phyloP scores from a whole-genome alignment of 768 basidiomycete species.

The Lactifluus volemus region DNA sequence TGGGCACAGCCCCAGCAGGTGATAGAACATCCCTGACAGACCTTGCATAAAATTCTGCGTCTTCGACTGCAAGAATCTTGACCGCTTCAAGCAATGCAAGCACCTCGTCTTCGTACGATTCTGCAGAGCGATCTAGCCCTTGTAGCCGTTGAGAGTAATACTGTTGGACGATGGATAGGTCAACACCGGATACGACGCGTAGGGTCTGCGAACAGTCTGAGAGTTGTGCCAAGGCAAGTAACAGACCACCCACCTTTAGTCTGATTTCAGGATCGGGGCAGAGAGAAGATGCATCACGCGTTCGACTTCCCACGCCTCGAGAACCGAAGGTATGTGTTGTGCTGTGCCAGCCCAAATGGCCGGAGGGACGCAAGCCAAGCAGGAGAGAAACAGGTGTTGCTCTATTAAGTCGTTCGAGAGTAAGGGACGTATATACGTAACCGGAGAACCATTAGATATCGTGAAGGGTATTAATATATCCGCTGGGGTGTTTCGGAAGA shows the following conservation, averaged over 20 bases:
- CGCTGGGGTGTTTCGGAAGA: slow-evolving; percentile 10
- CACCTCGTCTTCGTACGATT: slow-evolving; percentile 34
- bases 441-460: slow-evolving; percentile 21
- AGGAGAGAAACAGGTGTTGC: slow-evolving; percentile 56
- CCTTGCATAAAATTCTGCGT: slow-evolving; percentile 52
- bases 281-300: slow-evolving; percentile 60
- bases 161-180: slow-evolving; percentile 46
- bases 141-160: slow-evolving; percentile 42
- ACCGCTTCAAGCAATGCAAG: slow-evolving; percentile 48
- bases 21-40: slow-evolving; percentile 37
- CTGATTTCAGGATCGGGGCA: slow-evolving; percentile 50
- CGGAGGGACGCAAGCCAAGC: slow-evolving; percentile 50
- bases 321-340: slow-evolving; percentile 38
- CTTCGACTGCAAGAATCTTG: slow-evolving; percentile 35
- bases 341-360: slow-evolving; percentile 60
- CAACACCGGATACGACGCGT: slow-evolving; percentile 46
- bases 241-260: slow-evolving; percentile 38
- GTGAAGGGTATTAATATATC: slow-evolving; percentile 1
- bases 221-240: neutral
- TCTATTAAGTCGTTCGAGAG: slow-evolving; percentile 54
- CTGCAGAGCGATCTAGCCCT: slow-evolving; percentile 28
- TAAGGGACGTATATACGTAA: slow-evolving; percentile 46
- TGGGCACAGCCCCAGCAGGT: slow-evolving; percentile 28
- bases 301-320: slow-evolving; percentile 71
- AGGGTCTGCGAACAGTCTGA: slow-evolving; percentile 42